Evolutionary conservation across 2,329 filamentous ascomycete species (phyloP).

Genomic region (Ophiostoma himal-ulmi): DNA sequence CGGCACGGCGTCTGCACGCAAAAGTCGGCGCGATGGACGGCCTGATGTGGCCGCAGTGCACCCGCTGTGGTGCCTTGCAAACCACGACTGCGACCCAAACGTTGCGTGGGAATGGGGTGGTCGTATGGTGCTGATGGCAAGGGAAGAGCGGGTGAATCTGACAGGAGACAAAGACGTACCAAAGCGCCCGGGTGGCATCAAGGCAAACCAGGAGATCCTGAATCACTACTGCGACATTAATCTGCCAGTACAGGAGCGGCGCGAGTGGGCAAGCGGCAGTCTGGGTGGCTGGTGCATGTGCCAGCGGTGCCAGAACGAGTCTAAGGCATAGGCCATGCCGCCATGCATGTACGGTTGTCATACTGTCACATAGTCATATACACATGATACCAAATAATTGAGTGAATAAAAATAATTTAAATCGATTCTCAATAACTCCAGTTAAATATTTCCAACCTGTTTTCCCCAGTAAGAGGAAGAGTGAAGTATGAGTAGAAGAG

Average conservation of each 20-base stretch:
- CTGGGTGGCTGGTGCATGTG: conserved; percentile 88
- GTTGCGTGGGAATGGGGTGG: conserved; percentile 91
- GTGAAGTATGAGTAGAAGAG: background rate
- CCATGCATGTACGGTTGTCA: background rate
- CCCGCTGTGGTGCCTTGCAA: conserved; percentile 92
- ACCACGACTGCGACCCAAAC: conserved; percentile 93
- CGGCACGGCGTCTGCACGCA: conserved; percentile 81
- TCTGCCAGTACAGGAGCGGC: conserved; percentile 68
- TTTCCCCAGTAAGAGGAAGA: background rate
- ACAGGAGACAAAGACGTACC: conserved; percentile 21
- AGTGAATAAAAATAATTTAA: background rate
- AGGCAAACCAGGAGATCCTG: conserved; percentile 74
- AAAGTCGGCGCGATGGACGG: conserved; percentile 68
- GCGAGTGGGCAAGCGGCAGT: conserved; percentile 84
- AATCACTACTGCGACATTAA: conserved; percentile 92
- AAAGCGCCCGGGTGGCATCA: conserved; percentile 53
- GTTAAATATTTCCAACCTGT: background rate
- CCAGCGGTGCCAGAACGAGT: conserved; percentile 70
- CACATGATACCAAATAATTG: background rate
- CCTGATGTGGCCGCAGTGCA: conserved; percentile 92
- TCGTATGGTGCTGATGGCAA: conserved; percentile 63
- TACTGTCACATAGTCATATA: background rate
- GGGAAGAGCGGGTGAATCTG: conserved; percentile 50
- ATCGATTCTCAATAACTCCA: background rate
- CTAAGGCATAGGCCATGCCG: conserved; percentile 29